Conservation (phyloP, 441 rosid species). For the Populus trichocarpa region DNA sequence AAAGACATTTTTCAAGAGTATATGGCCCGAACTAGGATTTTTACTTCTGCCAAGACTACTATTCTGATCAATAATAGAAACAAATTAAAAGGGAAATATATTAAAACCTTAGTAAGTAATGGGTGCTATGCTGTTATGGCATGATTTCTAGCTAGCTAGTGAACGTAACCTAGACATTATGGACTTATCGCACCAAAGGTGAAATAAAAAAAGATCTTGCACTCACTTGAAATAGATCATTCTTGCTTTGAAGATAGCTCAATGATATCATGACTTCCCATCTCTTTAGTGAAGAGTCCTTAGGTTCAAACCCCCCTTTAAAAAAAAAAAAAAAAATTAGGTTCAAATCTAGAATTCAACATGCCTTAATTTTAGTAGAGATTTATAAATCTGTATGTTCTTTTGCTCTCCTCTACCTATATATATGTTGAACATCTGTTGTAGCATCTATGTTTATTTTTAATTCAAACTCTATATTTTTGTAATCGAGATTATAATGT, state of each 20-base stretch:
- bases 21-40: constrained; percentile 8
- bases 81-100: background rate
- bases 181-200: constrained; percentile 22
- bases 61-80: constrained; percentile 19
- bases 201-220: constrained; percentile 3
- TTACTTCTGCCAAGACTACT: constrained; percentile 8
- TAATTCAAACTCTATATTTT: too few relatives aligned
- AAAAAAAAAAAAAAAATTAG: too few relatives aligned
- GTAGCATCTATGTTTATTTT: too few relatives aligned
- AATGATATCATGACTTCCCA: background rate
- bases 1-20: background rate
- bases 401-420: too few relatives aligned
- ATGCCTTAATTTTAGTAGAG: too few relatives aligned
- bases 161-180: constrained; percentile 4
- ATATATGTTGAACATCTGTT: too few relatives aligned
- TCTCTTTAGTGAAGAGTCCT: background rate
- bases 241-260: constrained; percentile 1
- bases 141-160: background rate
- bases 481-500: too few relatives aligned
- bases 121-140: background rate
- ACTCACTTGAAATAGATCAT: background rate
- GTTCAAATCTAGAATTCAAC: too few relatives aligned
- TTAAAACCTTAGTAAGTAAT: background rate
- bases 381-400: too few relatives aligned
- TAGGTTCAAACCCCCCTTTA: background rate